Evolutionary conservation across 306 rosid genomes (phyloP).

Genomic region (Dalbergia cochinchinensis): DNA sequence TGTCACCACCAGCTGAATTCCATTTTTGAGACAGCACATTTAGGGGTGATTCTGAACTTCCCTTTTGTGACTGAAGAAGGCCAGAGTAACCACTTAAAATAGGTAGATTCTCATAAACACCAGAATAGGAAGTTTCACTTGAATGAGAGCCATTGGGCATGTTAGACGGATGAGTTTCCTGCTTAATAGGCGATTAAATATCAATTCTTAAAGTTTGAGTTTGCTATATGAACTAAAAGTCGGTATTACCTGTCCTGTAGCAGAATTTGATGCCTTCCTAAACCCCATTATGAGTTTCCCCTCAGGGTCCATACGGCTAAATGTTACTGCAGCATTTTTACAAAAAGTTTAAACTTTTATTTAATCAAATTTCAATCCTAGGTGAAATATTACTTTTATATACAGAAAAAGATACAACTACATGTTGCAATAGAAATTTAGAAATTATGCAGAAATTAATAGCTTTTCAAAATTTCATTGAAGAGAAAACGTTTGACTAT

Average conservation of each 20-base stretch:
- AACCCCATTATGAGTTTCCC: slow-evolving; percentile 99
- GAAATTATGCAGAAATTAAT: slow-evolving; percentile 31
- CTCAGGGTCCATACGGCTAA: slow-evolving; percentile 99
- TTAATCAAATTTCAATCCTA: slow-evolving; percentile 10
- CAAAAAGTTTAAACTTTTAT: not conserved
- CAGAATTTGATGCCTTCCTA: slow-evolving; percentile 84
- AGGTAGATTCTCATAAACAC: slow-evolving; percentile 91
- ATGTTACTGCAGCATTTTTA: slow-evolving; percentile 72
- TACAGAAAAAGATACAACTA: not conserved
- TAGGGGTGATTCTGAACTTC: slow-evolving; percentile 77
- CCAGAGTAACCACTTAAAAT: slow-evolving; percentile 93
- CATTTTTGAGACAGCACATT: slow-evolving; percentile 75
- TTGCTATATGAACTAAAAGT: slow-evolving; percentile 53
- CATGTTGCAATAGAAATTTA: slow-evolving; percentile 13
- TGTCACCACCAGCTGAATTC: slow-evolving; percentile 72
- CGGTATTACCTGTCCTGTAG: slow-evolving; percentile 77
- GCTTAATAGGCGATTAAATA: slow-evolving; percentile 64
- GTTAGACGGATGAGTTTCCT: slow-evolving; percentile 83
- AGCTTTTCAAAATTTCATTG: slow-evolving; percentile 3
- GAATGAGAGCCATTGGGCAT: slow-evolving; percentile 82
- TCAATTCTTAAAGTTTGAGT: slow-evolving; percentile 53
- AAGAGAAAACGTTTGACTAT: slow-evolving; percentile 35
- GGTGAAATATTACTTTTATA: not conserved
- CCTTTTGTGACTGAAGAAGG: slow-evolving; percentile 94
- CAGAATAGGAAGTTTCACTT: slow-evolving; percentile 87